Conservation (phyloP, 192 early-diverging fungal genomes). For the Rhizophagus prolifer region DNA sequence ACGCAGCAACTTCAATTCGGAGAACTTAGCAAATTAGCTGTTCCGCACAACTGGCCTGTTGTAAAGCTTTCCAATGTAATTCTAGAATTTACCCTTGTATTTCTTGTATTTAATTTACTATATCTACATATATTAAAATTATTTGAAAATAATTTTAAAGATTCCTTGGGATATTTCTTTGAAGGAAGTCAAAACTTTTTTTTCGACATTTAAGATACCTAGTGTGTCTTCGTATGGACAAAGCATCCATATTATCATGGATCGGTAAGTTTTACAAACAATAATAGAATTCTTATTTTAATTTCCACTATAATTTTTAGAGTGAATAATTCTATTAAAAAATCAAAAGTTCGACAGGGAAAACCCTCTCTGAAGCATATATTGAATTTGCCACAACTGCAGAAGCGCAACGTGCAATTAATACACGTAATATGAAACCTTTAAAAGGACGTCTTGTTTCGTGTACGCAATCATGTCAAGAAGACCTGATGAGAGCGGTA, state of each 20-base stretch:
- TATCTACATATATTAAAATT: not conserved
- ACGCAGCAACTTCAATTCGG: conserved; percentile 1
- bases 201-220: conserved; percentile 44
- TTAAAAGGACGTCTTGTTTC: conserved; percentile 64
- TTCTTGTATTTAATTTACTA: not conserved
- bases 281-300: no score
- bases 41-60: conserved; percentile 21
- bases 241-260: conserved; percentile 53
- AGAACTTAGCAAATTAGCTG: conserved; percentile 25
- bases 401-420: conserved; percentile 56
- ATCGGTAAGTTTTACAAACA: no score
- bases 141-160: conserved; percentile 21
- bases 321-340: not conserved
- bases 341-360: conserved; percentile 61
- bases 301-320: no score
- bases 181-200: conserved; percentile 49
- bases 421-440: conserved; percentile 53
- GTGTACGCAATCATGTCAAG: conserved; percentile 50
- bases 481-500: conserved; percentile 52
- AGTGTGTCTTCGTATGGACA: conserved; percentile 44
- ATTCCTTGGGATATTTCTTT: conserved; percentile 66
- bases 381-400: conserved; percentile 56
- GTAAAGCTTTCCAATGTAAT: conserved; percentile 21
- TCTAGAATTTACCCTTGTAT: not conserved
- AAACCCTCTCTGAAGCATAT: conserved; percentile 67